Evolutionary conservation across 1,139 yeast genomes (phyloP).

Genomic region (Pichia sp.): DNA sequence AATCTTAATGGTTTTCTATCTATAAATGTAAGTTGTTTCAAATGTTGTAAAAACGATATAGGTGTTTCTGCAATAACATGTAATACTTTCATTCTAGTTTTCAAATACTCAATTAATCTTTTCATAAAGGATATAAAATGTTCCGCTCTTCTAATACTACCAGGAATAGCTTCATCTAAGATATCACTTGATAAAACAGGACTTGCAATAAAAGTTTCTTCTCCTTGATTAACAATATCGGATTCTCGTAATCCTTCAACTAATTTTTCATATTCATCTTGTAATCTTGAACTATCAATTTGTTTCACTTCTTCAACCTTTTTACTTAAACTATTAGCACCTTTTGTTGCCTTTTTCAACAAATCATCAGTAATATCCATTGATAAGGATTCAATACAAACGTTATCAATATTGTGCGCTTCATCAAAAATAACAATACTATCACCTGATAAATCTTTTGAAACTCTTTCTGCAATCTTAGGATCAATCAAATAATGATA

Average conservation of each 20-base stretch:
- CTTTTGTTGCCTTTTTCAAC: conserved; percentile 68
- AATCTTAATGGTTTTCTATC: conserved; percentile 87
- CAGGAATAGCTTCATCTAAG: conserved; percentile 90
- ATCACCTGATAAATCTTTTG: conserved; percentile 85
- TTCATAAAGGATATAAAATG: conserved; percentile 91
- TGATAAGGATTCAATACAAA: conserved; percentile 91
- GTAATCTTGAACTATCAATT: conserved; percentile 76
- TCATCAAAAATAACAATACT: conserved; percentile 94
- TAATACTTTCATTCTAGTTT: conserved; percentile 94
- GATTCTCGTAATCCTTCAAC: conserved; percentile 85
- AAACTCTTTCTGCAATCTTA: conserved; percentile 92
- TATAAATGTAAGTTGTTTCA: conserved; percentile 87
- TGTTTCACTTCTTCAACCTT: conserved; percentile 79
- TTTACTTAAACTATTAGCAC: conserved; percentile 69
- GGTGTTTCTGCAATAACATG: conserved; percentile 98
- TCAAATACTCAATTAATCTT: conserved; percentile 86
- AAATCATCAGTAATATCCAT: conserved; percentile 83
- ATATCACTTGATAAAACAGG: conserved; percentile 85
- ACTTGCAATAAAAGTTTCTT: conserved; percentile 76
- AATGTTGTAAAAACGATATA: conserved; percentile 80
- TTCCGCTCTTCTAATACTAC: conserved; percentile 93
- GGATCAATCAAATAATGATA: conserved; percentile 96
- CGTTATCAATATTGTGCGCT: conserved; percentile 98
- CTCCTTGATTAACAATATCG: conserved; percentile 50
- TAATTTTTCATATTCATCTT: conserved; percentile 82